These are phyloP conservation scores for Kregervanrija delftensis DNA, from an alignment of 805 yeast genomes.

Conservation along the genomic window DNA sequence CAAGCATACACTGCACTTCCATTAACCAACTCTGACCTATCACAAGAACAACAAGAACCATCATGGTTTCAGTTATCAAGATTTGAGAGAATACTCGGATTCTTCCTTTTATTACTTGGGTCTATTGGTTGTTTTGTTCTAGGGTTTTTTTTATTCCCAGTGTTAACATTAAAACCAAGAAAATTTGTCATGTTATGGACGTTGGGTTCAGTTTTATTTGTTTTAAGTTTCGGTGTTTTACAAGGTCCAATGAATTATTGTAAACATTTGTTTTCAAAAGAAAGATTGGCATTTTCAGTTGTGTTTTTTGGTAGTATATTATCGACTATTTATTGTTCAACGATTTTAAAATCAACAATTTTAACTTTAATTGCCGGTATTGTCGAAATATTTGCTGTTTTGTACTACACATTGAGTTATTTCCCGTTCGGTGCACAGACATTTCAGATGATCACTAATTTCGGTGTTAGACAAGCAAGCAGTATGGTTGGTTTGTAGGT, in stretches of 20 bases:
- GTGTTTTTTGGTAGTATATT: constrained; percentile 78
- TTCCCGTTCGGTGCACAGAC: constrained; percentile 94
- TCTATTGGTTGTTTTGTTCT: constrained; percentile 75
- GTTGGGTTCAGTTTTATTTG: constrained; percentile 80
- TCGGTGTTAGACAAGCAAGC: constrained; percentile 29
- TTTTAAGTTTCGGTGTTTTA: constrained; percentile 80
- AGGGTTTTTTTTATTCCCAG: constrained; percentile 82
- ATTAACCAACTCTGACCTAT: constrained; percentile 44
- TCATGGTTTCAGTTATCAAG: constrained; percentile 70
- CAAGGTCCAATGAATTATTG: constrained; percentile 88
- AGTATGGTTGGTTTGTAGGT: constrained; percentile 34
- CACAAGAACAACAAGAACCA: constrained; percentile 50
- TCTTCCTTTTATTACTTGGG: constrained; percentile 68
- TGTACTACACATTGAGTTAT: constrained; percentile 85
- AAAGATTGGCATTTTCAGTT: constrained; percentile 71
- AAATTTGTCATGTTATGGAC: constrained; percentile 92
- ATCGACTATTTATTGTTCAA: constrained; percentile 71
- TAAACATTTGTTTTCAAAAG: constrained; percentile 65
- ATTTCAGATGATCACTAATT: constrained; percentile 40
- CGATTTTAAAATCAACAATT: constrained; percentile 62
- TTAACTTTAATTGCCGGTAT: constrained; percentile 71
- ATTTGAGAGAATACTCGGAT: constrained; percentile 74
- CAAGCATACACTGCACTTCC: constrained; percentile 65
- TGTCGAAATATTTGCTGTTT: constrained; percentile 76
- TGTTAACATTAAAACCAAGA: constrained; percentile 80